phyloP scores from a whole-genome alignment of 108 stramenopile species.

The Stephanodiscus minutulus region DNA sequence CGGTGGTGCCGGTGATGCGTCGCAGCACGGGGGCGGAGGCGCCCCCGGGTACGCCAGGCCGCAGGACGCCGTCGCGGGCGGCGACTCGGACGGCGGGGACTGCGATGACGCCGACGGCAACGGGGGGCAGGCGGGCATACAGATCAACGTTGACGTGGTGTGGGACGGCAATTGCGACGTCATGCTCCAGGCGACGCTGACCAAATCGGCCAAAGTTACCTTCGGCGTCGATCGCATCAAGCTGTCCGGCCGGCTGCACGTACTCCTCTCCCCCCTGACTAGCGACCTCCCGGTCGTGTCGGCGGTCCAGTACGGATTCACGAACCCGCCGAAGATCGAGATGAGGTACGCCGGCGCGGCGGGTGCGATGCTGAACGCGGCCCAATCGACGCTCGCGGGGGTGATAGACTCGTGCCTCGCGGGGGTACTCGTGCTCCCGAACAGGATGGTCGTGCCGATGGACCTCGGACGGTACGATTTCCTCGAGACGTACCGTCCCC shows the following conservation, averaged over 20 bases:
- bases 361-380: slow-evolving; percentile 30
- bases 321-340: slow-evolving; percentile 61
- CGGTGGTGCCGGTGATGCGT: not conserved
- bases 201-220: slow-evolving; percentile 28
- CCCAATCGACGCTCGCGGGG: slow-evolving; percentile 48
- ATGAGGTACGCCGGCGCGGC: slow-evolving; percentile 58
- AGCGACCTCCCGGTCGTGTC: slow-evolving; percentile 56
- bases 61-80: too few relatives aligned
- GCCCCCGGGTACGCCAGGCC: too few relatives aligned
- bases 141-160: slow-evolving; percentile 63
- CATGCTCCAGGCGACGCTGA: slow-evolving; percentile 52
- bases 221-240: slow-evolving; percentile 66
- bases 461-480: slow-evolving; percentile 40
- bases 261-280: slow-evolving; percentile 56
- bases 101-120: not conserved
- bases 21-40: too few relatives aligned
- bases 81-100: too few relatives aligned
- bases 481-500: slow-evolving; percentile 53
- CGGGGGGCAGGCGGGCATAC: slow-evolving; percentile 9
- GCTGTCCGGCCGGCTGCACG: slow-evolving; percentile 58
- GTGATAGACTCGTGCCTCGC: slow-evolving; percentile 47
- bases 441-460: slow-evolving; percentile 61
- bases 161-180: slow-evolving; percentile 73
- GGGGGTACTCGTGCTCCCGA: slow-evolving; percentile 59
- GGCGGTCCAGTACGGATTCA: slow-evolving; percentile 69